Evolutionary conservation across 179 eudicot species (phyloP).

Genomic region (Corrigiola litoralis): DNA sequence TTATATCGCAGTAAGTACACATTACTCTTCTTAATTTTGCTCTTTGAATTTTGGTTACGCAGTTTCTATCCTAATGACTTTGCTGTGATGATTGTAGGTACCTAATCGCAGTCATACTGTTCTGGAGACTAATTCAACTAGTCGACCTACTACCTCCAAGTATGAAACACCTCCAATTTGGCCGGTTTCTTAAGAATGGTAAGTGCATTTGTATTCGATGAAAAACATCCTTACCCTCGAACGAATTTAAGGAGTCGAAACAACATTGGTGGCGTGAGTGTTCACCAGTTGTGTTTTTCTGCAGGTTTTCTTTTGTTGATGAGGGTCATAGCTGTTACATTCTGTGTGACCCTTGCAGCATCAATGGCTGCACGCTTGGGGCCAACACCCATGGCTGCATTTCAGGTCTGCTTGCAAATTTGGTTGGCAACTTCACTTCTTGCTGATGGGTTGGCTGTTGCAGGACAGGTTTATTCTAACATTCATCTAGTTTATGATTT

Average conservation of each 20-base stretch:
- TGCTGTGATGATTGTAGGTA: slow-evolving; percentile 48
- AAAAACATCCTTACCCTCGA: neutral
- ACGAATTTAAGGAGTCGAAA: neutral
- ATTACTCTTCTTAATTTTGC: neutral
- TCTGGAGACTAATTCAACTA: slow-evolving; percentile 57
- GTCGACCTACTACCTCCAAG: slow-evolving; percentile 69
- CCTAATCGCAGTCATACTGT: slow-evolving; percentile 54
- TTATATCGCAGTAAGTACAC: slow-evolving; percentile 40
- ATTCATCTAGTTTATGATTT: neutral
- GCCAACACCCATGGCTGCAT: slow-evolving; percentile 60
- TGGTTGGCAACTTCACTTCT: slow-evolving; percentile 73
- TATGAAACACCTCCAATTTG: slow-evolving; percentile 45
- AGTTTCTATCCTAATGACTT: too few relatives aligned
- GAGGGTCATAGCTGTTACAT: slow-evolving; percentile 67
- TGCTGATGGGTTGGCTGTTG: slow-evolving; percentile 73
- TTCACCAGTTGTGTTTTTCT: neutral
- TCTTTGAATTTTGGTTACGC: neutral
- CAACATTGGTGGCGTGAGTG: neutral
- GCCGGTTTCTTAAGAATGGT: slow-evolving; percentile 72
- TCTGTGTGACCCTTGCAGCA: slow-evolving; percentile 64
- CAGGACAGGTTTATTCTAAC: slow-evolving; percentile 63
- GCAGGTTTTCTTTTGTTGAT: slow-evolving; percentile 59
- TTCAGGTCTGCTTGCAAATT: slow-evolving; percentile 71
- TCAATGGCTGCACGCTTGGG: slow-evolving; percentile 68
- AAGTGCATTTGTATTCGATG: neutral